Evolutionary conservation across 306 rosid species (phyloP).

Genomic region (Casuarina equisetifolia): DNA sequence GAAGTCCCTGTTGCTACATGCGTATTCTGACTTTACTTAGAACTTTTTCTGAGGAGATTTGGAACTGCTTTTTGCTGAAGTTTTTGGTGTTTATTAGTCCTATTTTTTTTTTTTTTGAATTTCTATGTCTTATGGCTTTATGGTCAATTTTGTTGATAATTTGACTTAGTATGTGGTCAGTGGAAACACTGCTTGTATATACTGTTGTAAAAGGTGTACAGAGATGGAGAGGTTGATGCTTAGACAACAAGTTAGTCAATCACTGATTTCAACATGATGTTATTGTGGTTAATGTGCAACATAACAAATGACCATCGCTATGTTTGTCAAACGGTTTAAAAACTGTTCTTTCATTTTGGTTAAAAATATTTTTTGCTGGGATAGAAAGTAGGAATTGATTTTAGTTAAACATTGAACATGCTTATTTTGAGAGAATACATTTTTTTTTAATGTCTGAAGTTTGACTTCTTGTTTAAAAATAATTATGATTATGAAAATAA

Average conservation of each 20-base stretch:
- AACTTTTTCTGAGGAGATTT: not conserved
- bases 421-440: too few relatives aligned
- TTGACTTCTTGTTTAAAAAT: too few relatives aligned
- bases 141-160: not conserved
- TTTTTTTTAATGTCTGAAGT: too few relatives aligned
- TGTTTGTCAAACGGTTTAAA: too few relatives aligned
- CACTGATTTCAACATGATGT: not conserved
- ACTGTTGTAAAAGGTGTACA: not conserved
- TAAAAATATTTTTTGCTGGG: too few relatives aligned
- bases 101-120: not conserved
- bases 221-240: not conserved
- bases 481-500: too few relatives aligned
- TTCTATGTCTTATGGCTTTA: not conserved
- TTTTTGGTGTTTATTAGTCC: not conserved
- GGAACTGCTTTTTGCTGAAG: not conserved
- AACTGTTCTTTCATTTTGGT: too few relatives aligned
- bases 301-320: not conserved
- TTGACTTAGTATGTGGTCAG: not conserved
- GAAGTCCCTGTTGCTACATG: not conserved
- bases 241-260: not conserved
- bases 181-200: not conserved
- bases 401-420: too few relatives aligned
- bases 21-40: not conserved
- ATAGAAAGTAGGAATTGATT: too few relatives aligned
- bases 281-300: conserved; percentile 2